Evolutionary conservation across 2,329 filamentous ascomycete genomes (phyloP), one percentile per base, ranked within the genome.

Genomic region (Calonectria multiphialidica): DNA sequence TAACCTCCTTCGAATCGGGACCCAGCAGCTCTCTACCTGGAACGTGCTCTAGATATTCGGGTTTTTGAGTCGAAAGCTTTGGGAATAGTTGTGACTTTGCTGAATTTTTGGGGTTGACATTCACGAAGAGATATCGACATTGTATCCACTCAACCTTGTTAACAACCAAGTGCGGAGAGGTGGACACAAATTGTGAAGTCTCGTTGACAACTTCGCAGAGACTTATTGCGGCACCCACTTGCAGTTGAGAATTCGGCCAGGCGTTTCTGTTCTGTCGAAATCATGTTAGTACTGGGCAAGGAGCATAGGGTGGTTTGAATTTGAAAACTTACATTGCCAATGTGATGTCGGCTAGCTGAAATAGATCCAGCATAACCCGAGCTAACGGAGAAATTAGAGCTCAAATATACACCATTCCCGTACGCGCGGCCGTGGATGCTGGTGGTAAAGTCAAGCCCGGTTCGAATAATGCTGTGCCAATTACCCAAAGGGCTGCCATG

Each of bases 391-490:
- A 80, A 76, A 6, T 73, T 40, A 9, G 63, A 72, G 47, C 94
- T 93, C 81, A 97, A 93, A 79, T 98, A 98, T 2, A 97, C 93
- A 0, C 96, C 96, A 79, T 98, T 71, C 0, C 96, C 96, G 78
- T 76, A 95, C 1, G 92, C 86, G 72, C 96, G 90, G 1, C 95
- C 96, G 80, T 96, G 84, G 0, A 81, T 49, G 0, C 85, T 83
- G 1, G 89, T 82, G 5, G 90, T 89, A 83, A 92, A 98, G 80
- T 98, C 90, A 7, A 98, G 86, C 0, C 96, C 95, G 72, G 93
- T 91, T 37, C 95, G 91, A 74, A 98, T 91, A 77, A 98, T 98
- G 77, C 93, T 94, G 82, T 98, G 96, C 96, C 96, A 98, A 78
- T 98, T 98, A 3, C 82, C 75, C 3, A 98, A 75, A 0, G 85